Conservation (phyloP, 768 basidiomycete species). For the Lactarius akahatsu region DNA sequence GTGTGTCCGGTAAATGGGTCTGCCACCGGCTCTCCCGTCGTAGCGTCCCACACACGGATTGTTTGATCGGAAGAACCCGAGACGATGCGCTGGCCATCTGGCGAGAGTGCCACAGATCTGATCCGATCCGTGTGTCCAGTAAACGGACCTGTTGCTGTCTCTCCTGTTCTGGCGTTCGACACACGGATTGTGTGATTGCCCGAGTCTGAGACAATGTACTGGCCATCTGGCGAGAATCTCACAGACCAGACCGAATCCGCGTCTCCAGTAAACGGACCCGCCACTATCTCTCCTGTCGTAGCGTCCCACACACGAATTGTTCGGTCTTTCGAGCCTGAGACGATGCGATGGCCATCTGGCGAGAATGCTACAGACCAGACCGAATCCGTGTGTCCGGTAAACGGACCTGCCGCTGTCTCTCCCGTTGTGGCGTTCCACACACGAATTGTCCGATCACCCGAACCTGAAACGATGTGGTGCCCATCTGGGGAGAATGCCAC, state of each 20-base stretch:
- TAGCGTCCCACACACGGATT: not conserved
- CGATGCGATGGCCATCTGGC: not conserved
- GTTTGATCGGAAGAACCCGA: not conserved
- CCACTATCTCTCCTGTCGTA: not conserved
- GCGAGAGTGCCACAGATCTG: not conserved
- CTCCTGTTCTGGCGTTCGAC: not conserved
- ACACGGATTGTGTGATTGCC: not conserved
- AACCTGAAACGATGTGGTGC: not conserved
- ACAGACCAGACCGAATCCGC: not conserved
- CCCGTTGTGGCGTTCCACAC: not conserved
- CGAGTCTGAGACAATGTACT: not conserved
- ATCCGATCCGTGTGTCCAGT: not conserved
- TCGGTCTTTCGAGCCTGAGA: not conserved
- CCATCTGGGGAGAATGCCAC: not conserved
- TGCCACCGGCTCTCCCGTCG: not conserved
- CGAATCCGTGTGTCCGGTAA: not conserved
- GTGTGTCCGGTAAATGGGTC: not conserved
- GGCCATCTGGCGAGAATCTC: not conserved
- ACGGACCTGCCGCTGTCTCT: not conserved
- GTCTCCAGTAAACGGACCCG: not conserved
- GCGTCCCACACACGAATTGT: not conserved
- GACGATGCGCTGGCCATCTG: not conserved
- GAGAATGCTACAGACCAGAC: not conserved
- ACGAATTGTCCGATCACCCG: not conserved
- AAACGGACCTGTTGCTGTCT: not conserved